A percentile compares a stretch with the other conserved stretches of the same genome.
Evolutionary conservation across 208 protist species (phyloP).

Genomic region (Trypanosoma boissoni): DNA sequence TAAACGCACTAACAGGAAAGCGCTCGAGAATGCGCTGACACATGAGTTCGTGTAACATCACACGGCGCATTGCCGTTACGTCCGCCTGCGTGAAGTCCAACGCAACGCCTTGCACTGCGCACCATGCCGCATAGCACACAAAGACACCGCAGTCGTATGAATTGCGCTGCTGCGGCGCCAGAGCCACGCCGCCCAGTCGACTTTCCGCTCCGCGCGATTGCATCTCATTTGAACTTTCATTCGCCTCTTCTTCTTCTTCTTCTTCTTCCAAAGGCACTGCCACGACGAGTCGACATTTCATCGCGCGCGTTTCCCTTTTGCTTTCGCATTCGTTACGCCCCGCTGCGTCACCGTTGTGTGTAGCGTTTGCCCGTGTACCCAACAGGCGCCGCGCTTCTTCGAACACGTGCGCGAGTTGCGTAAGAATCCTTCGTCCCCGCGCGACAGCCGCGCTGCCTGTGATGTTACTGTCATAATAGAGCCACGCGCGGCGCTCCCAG

Average conservation of each 20-base stretch:
- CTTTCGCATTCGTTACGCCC: no score
- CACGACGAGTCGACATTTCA: not conserved
- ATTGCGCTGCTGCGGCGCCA: constrained; percentile 65
- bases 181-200: constrained; percentile 25
- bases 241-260: no score
- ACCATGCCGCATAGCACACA: constrained; percentile 79
- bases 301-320: not conserved
- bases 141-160: constrained; percentile 80
- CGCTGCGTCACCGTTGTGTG: constrained; percentile 3
- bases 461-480: constrained; percentile 73
- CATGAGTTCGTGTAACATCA: constrained; percentile 64
- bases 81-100: constrained; percentile 50
- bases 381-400: constrained; percentile 33
- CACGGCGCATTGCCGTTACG: constrained; percentile 38
- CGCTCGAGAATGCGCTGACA: constrained; percentile 41
- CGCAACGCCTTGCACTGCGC: constrained; percentile 49
- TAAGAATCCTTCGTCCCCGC: constrained; percentile 28
- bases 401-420: constrained; percentile 37
- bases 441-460: constrained; percentile 11
- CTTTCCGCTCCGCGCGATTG: not conserved
- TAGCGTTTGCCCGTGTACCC: not conserved
- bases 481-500: constrained; percentile 34
- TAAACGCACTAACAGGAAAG: constrained; percentile 28
- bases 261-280: no score
- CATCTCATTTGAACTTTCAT: not conserved